Base-by-base conservation (phyloP, 306 rosid genomes). In the Morella rubra region DNA sequence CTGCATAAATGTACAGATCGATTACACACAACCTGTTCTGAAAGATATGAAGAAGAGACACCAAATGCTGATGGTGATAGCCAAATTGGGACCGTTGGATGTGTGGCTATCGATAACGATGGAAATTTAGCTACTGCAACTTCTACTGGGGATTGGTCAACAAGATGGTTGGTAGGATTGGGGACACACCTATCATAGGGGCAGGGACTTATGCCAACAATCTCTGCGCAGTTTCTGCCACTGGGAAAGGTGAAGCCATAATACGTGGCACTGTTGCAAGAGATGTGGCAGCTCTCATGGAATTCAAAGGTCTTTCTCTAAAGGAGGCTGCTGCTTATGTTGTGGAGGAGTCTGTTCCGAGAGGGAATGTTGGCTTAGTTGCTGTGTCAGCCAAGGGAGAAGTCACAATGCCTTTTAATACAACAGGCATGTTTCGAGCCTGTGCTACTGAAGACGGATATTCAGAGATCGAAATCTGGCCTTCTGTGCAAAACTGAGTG, bases 361-460 rank as follows among this genome's bases (percentile, higher is more conserved):
- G 18, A 46, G 82, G 82, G 64, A 84, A 86, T 69, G 90, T 82
- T 32, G 97, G 96, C 22, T 74, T 92, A 80, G 79, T 88, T 64
- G 97, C 97, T 53, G 97, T 95, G 55, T 92, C 96, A 11, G 89
- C 93, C 76, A 50, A 80, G 14, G 97, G 97, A 18, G 97, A 92
- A 81, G 79, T 95, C 68, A 68, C 89, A 16, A 83, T 92, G 93
- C 79, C 92, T 80, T 90, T 58, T 56, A 95, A 89, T 53, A 92
- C 98, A n/a, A 80, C 90, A 10, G 96, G 98, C 50, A 92, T 90
- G 98, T 92, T 89, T 82, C 75, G 97, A 59, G 97, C 96, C n/a
- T 87, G 88, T 79, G 98, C 97, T 27, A 83, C 85, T 58, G 91
- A 92, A 83, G 93, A 92, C 84, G 98, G 97, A 10, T 68, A 80